A percentile compares a stretch with the other conserved stretches of the same genome.
Evolutionary conservation across 2,329 filamentous ascomycete genomes (phyloP).

Genomic region (Blastomyces silverae): DNA sequence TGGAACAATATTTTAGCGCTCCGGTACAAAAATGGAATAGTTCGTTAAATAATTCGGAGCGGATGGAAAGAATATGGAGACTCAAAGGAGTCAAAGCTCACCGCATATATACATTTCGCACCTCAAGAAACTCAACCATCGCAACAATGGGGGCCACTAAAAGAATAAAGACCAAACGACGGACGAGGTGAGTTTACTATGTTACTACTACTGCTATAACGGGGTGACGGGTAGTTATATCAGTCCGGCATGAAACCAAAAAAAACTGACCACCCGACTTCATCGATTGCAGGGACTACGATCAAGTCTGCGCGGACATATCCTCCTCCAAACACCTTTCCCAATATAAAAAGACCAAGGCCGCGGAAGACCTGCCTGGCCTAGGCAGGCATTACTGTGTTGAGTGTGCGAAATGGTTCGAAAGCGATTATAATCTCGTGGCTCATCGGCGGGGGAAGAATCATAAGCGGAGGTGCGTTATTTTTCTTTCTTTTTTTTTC

Average conservation of each 20-base stretch:
- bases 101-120: background rate
- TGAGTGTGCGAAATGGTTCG: slow-evolving; percentile 95
- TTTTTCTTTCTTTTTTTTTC: slow-evolving; percentile 13
- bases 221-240: background rate
- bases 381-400: slow-evolving; percentile 81
- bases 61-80: background rate
- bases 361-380: slow-evolving; percentile 77
- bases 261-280: slow-evolving; percentile 47
- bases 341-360: slow-evolving; percentile 70
- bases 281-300: slow-evolving; percentile 63
- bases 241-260: slow-evolving; percentile 21
- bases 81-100: background rate
- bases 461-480: slow-evolving; percentile 72
- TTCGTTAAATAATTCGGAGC: background rate
- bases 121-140: background rate
- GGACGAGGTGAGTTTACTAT: slow-evolving; percentile 51
- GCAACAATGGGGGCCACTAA: slow-evolving; percentile 57
- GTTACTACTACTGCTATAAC: background rate
- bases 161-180: slow-evolving; percentile 67
- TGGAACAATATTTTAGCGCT: background rate
- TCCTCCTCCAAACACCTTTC: slow-evolving; percentile 70
- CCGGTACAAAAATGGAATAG: background rate
- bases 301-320: slow-evolving; percentile 83
- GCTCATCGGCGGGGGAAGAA: slow-evolving; percentile 80
- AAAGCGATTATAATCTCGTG: slow-evolving; percentile 68